A percentile compares a stretch with the other conserved stretches of the same genome.
These are phyloP conservation scores for Pelargonium australe DNA, from an alignment of 441 rosid species.

Conservation along the genomic window DNA sequence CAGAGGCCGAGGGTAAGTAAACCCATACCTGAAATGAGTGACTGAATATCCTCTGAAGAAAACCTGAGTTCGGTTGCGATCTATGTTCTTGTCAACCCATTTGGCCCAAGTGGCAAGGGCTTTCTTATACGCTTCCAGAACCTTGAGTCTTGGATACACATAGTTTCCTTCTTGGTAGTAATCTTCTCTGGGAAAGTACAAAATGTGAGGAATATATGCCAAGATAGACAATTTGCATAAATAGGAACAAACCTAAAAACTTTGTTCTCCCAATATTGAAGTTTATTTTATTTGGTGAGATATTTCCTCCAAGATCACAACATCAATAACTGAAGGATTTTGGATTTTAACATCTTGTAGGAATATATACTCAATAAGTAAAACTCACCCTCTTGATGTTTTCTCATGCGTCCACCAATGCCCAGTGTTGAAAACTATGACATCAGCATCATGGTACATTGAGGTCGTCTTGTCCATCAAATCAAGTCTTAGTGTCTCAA, in stretches of 20 bases:
- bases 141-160: constrained; percentile 55
- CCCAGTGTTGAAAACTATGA: constrained; percentile 64
- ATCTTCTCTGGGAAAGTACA: constrained; percentile 32
- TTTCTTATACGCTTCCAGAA: constrained; percentile 50
- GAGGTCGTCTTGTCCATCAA: constrained; percentile 49
- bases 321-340: not conserved
- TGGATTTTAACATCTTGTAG: too few relatives aligned
- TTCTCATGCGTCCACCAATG: constrained; percentile 87
- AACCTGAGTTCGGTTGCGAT: constrained; percentile 34
- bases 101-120: constrained; percentile 60
- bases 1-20: not conserved
- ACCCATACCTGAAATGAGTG: constrained; percentile 53
- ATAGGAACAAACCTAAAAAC: too few relatives aligned
- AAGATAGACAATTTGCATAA: too few relatives aligned
- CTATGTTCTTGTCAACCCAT: constrained; percentile 51
- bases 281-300: too few relatives aligned
- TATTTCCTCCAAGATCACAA: not conserved
- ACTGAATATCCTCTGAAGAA: constrained; percentile 56
- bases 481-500: constrained; percentile 60
- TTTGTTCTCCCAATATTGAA: too few relatives aligned
- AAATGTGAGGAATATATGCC: not conserved
- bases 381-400: constrained; percentile 51
- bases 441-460: constrained; percentile 52
- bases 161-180: constrained; percentile 61
- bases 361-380: not conserved